Conservation (phyloP, 2,329 filamentous ascomycete species). For the Raffaelea arxii region DNA sequence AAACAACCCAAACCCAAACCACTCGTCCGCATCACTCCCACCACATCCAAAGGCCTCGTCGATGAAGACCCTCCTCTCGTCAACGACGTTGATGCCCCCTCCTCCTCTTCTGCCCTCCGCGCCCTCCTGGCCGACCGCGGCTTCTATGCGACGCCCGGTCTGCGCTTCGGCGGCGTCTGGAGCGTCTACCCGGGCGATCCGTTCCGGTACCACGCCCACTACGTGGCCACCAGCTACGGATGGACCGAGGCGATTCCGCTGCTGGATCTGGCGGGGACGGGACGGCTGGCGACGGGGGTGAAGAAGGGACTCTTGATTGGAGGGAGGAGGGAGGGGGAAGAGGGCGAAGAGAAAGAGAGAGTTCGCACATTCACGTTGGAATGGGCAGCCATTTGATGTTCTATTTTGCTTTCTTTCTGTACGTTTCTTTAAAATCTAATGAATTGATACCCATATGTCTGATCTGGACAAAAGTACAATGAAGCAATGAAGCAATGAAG, state of each 20-base stretch:
- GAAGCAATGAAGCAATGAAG: too few species aligned
- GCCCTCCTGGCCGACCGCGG: slow-evolving; percentile 66
- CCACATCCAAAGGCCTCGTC: slow-evolving; percentile 26
- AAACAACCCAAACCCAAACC: slow-evolving; percentile 2
- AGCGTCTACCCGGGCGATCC: slow-evolving; percentile 94
- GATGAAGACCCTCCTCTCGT: not conserved
- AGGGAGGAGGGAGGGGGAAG: slow-evolving; percentile 34
- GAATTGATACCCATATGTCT: too few species aligned
- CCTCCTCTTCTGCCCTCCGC: slow-evolving; percentile 62
- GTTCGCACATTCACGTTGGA: slow-evolving; percentile 74
- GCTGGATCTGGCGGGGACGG: slow-evolving; percentile 76
- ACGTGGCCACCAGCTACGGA: slow-evolving; percentile 71
- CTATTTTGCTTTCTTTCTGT: too few species aligned
- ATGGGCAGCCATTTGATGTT: slow-evolving; percentile 90
- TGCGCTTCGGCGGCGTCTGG: slow-evolving; percentile 91
- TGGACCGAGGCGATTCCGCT: slow-evolving; percentile 84
- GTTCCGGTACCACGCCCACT: slow-evolving; percentile 90
- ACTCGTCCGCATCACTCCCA: slow-evolving; percentile 24
- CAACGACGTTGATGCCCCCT: not conserved
- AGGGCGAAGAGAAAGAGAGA: slow-evolving; percentile 18
- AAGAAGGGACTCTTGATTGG: slow-evolving; percentile 93
- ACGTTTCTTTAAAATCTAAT: not conserved
- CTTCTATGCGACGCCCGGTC: slow-evolving; percentile 83
- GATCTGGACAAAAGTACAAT: too few species aligned
- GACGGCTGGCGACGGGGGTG: slow-evolving; percentile 81